Base-by-base conservation (phyloP, 805 yeast genomes). In the Candida palmyrensis region DNA sequence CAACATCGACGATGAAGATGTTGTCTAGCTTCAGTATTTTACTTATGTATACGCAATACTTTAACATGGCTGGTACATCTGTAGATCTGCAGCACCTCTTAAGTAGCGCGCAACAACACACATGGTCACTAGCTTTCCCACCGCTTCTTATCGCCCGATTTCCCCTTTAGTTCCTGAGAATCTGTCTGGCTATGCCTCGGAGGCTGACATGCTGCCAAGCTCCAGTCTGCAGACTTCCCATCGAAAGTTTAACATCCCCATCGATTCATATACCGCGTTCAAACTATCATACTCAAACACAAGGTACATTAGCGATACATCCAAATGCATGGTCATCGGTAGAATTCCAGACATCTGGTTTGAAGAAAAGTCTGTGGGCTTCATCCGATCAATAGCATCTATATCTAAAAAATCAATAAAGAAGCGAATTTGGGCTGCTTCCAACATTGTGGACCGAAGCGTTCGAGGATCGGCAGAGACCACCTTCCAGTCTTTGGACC, bases 341-440 rank as follows among this genome's bases (percentile, higher is more conserved):
- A 62, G 68, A 1, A 50, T 79, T 2, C 90, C 89, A 0, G 53
- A 56, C 16, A 49, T 69, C 9, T 82, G 86, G 87, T 47, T 60
- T 12, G 41, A 29, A 15, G 30, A 28, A 17, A 16, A 12, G 20
- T 13, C 22, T 7, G 12, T n/a, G 13, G 30, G 23, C 9, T 16
- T 28, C n/a, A 24, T 28, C 20, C 8, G 14, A 18, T 12, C 22
- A 5, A 13, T 15, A 5, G 22, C 20, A 8, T 18, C 12, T 9
- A 9, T 17, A 6, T 28, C 30, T n/a, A 28, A 24, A 11, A 28
- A 28, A 24, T 28, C 30, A 17, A 14, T 28, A 4, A 14, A 17
- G 17, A n/a, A n/a, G n/a, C n/a, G n/a, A n/a, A n/a, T n/a, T n/a
- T n/a, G n/a, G n/a, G n/a, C n/a, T n/a, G n/a, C n/a, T n/a, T n/a